Percentiles rank a stretch among this genome's conserved stretches.
These are phyloP conservation scores for Vicia faba DNA, from an alignment of 306 rosid species.

Conservation along the genomic window DNA sequence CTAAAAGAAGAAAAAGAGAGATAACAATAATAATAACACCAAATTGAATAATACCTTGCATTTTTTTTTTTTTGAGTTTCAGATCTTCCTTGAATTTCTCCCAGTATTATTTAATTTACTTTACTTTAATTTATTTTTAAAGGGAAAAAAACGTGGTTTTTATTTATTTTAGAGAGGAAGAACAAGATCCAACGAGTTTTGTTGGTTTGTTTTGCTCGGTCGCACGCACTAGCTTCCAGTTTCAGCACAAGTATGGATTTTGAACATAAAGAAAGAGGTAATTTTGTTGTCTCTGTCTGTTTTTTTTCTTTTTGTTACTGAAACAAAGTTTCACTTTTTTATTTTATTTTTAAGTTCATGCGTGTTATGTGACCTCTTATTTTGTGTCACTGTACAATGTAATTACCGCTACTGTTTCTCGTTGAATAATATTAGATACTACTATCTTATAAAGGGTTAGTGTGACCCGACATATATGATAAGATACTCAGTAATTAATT, in stretches of 20 bases:
- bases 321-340: constrained; percentile 10
- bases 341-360: constrained; percentile 34
- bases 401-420: neutral
- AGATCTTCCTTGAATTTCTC: constrained; percentile 45
- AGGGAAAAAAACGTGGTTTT: neutral
- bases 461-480: neutral
- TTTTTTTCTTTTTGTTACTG: no score
- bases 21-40: neutral
- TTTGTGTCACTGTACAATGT: neutral
- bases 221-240: constrained; percentile 12
- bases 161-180: neutral
- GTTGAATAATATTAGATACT: neutral
- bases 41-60: constrained; percentile 57
- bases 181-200: constrained; percentile 35
- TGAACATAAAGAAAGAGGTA: neutral
- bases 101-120: neutral
- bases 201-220: constrained; percentile 6
- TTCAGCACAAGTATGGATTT: constrained; percentile 15
- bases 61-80: constrained; percentile 42
- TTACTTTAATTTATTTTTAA: neutral
- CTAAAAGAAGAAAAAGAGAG: constrained; percentile 14
- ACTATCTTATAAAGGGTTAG: no score
- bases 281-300: no score
- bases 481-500: neutral
- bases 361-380: constrained; percentile 31